Percentiles rank a stretch among this genome's conserved stretches.
These are phyloP conservation scores for Kwoniella newhampshirensis DNA, from an alignment of 768 basidiomycete species.

Conservation along the genomic window DNA sequence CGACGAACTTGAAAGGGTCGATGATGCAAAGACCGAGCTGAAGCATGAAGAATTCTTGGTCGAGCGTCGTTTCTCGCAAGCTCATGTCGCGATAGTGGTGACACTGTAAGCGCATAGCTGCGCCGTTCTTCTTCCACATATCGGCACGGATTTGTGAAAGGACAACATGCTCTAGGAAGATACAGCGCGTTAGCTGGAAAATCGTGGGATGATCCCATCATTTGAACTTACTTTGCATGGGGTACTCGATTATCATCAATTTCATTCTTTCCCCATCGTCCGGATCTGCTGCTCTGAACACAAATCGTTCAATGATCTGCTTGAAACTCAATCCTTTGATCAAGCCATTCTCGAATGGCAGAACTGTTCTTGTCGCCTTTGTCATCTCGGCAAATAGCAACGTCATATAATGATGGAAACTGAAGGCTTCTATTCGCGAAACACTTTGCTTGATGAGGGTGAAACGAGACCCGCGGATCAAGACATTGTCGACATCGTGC, in stretches of 20 bases:
- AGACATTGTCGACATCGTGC: conserved; percentile 25
- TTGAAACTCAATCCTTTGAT: conserved; percentile 15
- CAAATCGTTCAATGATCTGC: conserved; percentile 19
- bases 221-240: conserved; percentile 69
- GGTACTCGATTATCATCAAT: conserved; percentile 79
- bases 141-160: conserved; percentile 86
- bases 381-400: conserved; percentile 36
- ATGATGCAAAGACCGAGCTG: conserved; percentile 79
- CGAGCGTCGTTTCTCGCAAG: conserved; percentile 92
- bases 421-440: conserved; percentile 28
- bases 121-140: conserved; percentile 96
- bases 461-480: conserved; percentile 20
- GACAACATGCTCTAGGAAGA: conserved; percentile 29
- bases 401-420: conserved; percentile 45
- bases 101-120: conserved; percentile 88
- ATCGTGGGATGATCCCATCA: not conserved
- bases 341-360: conserved; percentile 6
- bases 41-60: conserved; percentile 88
- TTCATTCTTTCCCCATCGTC: conserved; percentile 67
- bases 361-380: conserved; percentile 18
- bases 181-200: conserved; percentile 2
- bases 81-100: conserved; percentile 95
- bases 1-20: conserved; percentile 72
- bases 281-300: conserved; percentile 53
- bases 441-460: conserved; percentile 27